These are phyloP conservation scores for Serendipita sp. DNA, from an alignment of 768 basidiomycete genomes.

Conservation along the genomic window DNA sequence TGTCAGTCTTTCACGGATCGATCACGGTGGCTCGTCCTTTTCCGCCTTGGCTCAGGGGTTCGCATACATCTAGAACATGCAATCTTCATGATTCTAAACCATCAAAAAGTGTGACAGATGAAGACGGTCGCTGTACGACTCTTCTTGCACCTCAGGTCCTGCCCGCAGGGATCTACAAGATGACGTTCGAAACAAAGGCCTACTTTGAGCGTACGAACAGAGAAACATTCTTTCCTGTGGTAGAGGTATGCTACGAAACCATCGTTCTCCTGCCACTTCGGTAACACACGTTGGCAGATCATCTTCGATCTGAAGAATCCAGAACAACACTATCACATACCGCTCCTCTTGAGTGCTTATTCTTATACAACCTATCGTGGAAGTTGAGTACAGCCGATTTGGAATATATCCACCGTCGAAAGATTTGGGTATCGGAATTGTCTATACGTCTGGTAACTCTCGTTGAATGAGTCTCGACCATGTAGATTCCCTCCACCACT, in stretches of 20 bases:
- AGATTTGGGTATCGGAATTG: background rate
- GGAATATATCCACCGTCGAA: background rate
- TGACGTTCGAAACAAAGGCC: constrained; percentile 67
- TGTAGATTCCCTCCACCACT: constrained; percentile 88
- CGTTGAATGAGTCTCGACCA: constrained; percentile 70
- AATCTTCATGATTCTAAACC: constrained; percentile 9
- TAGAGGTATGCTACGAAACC: constrained; percentile 45
- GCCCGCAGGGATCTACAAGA: constrained; percentile 56
- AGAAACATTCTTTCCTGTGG: constrained; percentile 76
- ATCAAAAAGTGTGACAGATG: constrained; percentile 46
- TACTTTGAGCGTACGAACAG: constrained; percentile 56
- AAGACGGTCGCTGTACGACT: constrained; percentile 67
- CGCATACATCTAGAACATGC: constrained; percentile 9
- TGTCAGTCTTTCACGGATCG: constrained; percentile 31
- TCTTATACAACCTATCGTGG: constrained; percentile 88
- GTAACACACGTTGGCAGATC: constrained; percentile 34
- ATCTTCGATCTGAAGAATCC: constrained; percentile 58
- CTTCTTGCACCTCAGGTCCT: constrained; percentile 47
- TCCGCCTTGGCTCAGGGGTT: constrained; percentile 47
- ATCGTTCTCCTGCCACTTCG: background rate
- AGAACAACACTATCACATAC: constrained; percentile 78
- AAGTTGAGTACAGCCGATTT: constrained; percentile 31
- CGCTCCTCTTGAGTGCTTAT: constrained; percentile 81
- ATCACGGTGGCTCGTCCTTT: constrained; percentile 31
- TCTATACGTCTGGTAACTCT: constrained; percentile 58